phyloP scores from a whole-genome alignment of 2,329 filamentous ascomycete genomes.

The Diaporthe velutina region DNA sequence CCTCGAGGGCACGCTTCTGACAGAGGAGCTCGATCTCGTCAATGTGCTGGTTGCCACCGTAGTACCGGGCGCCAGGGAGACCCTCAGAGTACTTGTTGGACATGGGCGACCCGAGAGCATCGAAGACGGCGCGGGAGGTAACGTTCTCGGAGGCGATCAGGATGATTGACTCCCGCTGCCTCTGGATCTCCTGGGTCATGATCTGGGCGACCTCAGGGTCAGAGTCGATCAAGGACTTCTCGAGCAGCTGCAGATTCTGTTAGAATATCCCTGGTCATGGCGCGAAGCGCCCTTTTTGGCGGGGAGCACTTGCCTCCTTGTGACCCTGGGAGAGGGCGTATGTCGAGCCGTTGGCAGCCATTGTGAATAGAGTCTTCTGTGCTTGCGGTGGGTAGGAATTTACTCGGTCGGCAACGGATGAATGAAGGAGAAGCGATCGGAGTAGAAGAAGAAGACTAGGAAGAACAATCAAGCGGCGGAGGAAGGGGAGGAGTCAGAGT shows the following conservation, averaged over 20 bases:
- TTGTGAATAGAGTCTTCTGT: conserved; percentile 41
- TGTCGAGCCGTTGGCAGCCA: conserved; percentile 48
- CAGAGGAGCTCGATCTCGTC: conserved; percentile 96
- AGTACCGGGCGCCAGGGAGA: conserved; percentile 98
- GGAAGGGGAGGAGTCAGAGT: conserved; percentile 12
- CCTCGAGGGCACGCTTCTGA: conserved; percentile 91
- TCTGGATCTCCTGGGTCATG: conserved; percentile 96
- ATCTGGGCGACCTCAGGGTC: conserved; percentile 96
- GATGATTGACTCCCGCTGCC: conserved; percentile 98
- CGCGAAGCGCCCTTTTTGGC: neutral
- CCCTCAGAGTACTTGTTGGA: conserved; percentile 99
- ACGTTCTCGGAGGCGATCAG: conserved; percentile 99
- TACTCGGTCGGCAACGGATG: neutral
- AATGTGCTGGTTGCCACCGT: conserved; percentile 99
- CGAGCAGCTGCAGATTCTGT: conserved; percentile 79
- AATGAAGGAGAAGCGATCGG: neutral
- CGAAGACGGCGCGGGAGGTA: conserved; percentile 97
- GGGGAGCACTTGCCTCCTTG: conserved; percentile 48
- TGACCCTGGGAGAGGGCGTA: conserved; percentile 53
- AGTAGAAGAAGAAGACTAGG: neutral
- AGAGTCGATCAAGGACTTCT: conserved; percentile 91
- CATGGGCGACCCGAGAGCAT: conserved; percentile 94
- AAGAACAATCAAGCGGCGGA: neutral
- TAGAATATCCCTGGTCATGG: conserved; percentile 44
- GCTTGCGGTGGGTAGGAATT: neutral